Evolutionary conservation across 2,329 filamentous ascomycete species (phyloP).

Genomic region (Thielaviopsis populi): DNA sequence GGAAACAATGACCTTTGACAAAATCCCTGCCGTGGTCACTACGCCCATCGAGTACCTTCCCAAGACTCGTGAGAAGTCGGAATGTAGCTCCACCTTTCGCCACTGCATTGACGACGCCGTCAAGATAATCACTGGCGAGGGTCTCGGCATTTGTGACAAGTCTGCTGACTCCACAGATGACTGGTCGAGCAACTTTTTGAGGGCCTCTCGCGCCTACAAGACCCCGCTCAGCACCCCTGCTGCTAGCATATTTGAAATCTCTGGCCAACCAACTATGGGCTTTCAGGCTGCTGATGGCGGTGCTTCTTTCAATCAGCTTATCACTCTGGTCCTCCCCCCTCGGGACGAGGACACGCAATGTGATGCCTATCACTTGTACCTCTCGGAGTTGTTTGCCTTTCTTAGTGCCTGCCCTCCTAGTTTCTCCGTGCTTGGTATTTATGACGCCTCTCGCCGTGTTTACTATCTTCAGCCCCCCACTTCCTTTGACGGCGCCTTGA

Average conservation of each 20-base stretch:
- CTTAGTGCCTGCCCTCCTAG: slow-evolving; percentile 11
- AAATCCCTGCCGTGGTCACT: background rate
- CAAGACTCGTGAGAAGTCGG: slow-evolving; percentile 14
- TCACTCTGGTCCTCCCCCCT: slow-evolving; percentile 15
- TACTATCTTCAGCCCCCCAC: slow-evolving; percentile 17
- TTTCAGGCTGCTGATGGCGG: background rate
- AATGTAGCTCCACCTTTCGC: slow-evolving; percentile 16
- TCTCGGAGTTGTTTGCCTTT: slow-evolving; percentile 14
- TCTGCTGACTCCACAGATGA: background rate
- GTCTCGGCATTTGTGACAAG: slow-evolving; percentile 4
- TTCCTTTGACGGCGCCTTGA: slow-evolving; percentile 10
- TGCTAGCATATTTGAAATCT: slow-evolving; percentile 10
- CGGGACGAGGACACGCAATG: slow-evolving; percentile 11
- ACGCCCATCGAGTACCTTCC: slow-evolving; percentile 12
- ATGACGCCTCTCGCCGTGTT: slow-evolving; percentile 15
- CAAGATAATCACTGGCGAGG: slow-evolving; percentile 15
- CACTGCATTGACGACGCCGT: slow-evolving; percentile 16
- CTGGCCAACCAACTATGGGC: background rate
- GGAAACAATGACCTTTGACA: slow-evolving; percentile 1
- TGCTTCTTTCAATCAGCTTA: background rate
- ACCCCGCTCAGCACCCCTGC: slow-evolving; percentile 10
- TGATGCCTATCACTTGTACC: slow-evolving; percentile 14
- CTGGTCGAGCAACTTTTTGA: background rate
- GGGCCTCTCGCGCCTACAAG: slow-evolving; percentile 6
- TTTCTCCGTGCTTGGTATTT: slow-evolving; percentile 15